phyloP scores from a whole-genome alignment of 768 basidiomycete genomes.

The Chalciporus piperatus region DNA sequence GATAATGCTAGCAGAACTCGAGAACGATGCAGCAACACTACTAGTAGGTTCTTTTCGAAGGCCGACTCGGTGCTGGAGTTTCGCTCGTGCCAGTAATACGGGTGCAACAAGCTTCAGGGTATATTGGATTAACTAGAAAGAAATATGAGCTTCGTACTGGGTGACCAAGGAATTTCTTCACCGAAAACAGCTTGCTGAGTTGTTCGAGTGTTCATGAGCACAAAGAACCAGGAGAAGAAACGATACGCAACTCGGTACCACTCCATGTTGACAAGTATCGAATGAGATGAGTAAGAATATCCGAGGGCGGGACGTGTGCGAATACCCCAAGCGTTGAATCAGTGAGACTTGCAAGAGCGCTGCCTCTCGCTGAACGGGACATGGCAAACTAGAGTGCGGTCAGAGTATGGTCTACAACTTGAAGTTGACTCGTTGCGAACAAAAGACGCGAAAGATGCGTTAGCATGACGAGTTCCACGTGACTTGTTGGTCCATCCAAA shows the following conservation, averaged over 20 bases:
- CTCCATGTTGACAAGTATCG: slow-evolving; percentile 81
- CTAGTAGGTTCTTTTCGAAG: slow-evolving; percentile 53
- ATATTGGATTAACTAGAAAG: slow-evolving; percentile 66
- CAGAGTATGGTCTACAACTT: not conserved
- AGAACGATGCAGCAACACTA: slow-evolving; percentile 46
- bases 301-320: slow-evolving; percentile 52
- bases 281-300: slow-evolving; percentile 68
- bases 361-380: slow-evolving; percentile 48
- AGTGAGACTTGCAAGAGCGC: slow-evolving; percentile 50
- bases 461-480: not conserved
- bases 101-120: slow-evolving; percentile 68
- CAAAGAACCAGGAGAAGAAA: slow-evolving; percentile 5
- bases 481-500: not conserved
- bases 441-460: not conserved
- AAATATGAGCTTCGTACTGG: not conserved
- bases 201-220: slow-evolving; percentile 8
- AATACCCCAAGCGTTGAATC: slow-evolving; percentile 67
- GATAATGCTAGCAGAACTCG: slow-evolving; percentile 54
- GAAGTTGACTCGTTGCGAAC: not conserved
- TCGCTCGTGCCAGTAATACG: slow-evolving; percentile 62
- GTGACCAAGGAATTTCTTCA: slow-evolving; percentile 21
- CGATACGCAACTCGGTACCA: slow-evolving; percentile 73
- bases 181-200: slow-evolving; percentile 73
- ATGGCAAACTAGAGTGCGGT: slow-evolving; percentile 30
- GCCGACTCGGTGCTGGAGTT: slow-evolving; percentile 64